Evolutionary conservation across 2,329 filamentous ascomycete species (phyloP), one percentile per base, ranked within the genome.

Genomic region (Arachnopeziza araneosa): DNA sequence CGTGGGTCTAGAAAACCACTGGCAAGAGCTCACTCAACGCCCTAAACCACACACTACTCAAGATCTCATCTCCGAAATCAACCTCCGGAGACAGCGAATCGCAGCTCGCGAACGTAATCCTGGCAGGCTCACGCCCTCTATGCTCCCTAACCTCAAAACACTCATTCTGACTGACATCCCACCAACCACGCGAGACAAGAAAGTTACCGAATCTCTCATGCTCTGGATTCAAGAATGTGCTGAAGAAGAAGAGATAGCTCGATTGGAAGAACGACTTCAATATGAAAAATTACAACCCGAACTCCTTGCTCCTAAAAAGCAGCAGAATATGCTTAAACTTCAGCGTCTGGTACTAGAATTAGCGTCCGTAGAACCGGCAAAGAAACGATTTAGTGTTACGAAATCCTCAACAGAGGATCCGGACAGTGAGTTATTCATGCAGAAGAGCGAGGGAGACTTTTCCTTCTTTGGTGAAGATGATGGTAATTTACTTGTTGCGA

Each of bases 391-490:
- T 24, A 30, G 24, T 8, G 63, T 64, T 52, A 64, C 63, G 0
- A 68, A 66, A 62, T 66, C 64, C 19, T 62, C 62, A 1, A 67
- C 65, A 0, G 65, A 67, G 55, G 64, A 66, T 52, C 26, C 60
- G 5, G 59, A 65, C 21, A 57, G 54, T n/a, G 64, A 68, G 30
- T 52, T 53, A 1, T 68, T 67, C 30, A 66, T 64, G 59, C 49
- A 62, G 10, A 52, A 50, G 1, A 60, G 53, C 32, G 60, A 63
- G 26, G 54, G 24, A 2, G 63, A 66, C 56, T 68, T 66, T 55
- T 61, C 60, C 0, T 68, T 68, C 54, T 68, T 68, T 23, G 61
- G 62, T 1, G 62, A 68, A 36, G 61, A 66, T 55, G 63, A 68
- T 58, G 60, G 59, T 0, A 60, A 60, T 3, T 30, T 66, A n/a